Conservation (phyloP, 805 yeast species). For the Candida vaughaniae region DNA sequence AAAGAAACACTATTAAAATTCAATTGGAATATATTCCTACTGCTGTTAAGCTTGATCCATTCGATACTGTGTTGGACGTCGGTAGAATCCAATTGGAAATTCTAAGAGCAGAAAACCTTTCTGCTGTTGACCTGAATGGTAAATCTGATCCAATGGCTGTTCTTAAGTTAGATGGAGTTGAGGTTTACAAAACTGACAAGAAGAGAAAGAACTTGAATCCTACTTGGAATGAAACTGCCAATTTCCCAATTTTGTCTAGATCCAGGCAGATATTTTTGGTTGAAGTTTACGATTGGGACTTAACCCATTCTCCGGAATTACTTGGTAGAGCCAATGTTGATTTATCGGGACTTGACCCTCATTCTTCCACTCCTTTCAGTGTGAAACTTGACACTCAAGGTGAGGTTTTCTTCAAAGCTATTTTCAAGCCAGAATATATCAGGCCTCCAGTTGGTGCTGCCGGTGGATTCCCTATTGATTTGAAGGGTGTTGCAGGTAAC, state of each 20-base stretch:
- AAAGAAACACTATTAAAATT: conserved; percentile 39
- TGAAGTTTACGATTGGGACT: conserved; percentile 73
- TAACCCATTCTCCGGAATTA: conserved; percentile 64
- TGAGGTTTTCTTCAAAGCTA: conserved; percentile 48
- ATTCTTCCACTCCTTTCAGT: conserved; percentile 43
- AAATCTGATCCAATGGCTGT: conserved; percentile 70
- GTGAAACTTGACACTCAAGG: conserved; percentile 67
- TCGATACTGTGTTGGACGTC: conserved; percentile 67
- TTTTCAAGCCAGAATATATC: conserved; percentile 63
- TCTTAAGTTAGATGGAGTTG: conserved; percentile 53
- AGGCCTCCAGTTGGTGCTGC: conserved; percentile 54
- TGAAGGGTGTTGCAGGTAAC: conserved; percentile 40
- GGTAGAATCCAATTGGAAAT: conserved; percentile 61
- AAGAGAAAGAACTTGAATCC: conserved; percentile 71
- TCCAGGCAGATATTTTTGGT: conserved; percentile 49
- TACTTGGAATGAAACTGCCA: conserved; percentile 68
- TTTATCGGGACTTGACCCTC: conserved; percentile 47
- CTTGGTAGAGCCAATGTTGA: conserved; percentile 56
- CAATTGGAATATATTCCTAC: conserved; percentile 65
- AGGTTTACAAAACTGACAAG: conserved; percentile 56
- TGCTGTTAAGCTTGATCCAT: conserved; percentile 48
- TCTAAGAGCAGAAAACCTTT: conserved; percentile 52
- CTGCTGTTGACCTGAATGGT: conserved; percentile 68
- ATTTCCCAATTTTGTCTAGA: conserved; percentile 63
- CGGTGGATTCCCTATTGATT: conserved; percentile 40